Percentiles rank a stretch among this genome's conserved stretches.
Conservation (phyloP, 345 rosid species). For the Rhodamnia rubescens region DNA sequence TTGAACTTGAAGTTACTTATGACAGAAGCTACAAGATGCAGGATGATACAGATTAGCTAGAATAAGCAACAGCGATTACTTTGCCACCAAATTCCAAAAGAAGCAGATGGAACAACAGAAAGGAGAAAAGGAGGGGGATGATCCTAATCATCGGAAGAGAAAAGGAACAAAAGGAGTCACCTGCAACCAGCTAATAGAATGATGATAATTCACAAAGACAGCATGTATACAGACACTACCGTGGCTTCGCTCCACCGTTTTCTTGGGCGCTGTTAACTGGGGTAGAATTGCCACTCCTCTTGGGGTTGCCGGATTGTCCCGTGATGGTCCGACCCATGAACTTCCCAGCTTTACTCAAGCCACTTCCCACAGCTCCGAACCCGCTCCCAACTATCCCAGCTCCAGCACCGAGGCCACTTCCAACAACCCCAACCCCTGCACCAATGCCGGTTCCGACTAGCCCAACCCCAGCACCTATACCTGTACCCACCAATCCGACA, state of each 20-base stretch:
- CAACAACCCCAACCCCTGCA: constrained; percentile 65
- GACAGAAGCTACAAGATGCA: neutral
- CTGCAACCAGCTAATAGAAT: neutral
- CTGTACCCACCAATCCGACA: constrained; percentile 36
- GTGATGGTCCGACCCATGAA: constrained; percentile 81
- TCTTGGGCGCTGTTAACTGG: constrained; percentile 59
- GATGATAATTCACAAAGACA: neutral
- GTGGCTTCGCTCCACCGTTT: constrained; percentile 49
- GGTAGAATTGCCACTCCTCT: constrained; percentile 64
- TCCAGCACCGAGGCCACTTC: constrained; percentile 27
- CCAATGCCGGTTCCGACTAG: constrained; percentile 67
- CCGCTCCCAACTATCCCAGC: constrained; percentile 44
- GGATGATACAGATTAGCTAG: neutral
- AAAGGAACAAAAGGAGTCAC: neutral
- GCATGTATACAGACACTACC: neutral
- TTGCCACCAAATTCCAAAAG: neutral
- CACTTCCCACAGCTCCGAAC: constrained; percentile 67
- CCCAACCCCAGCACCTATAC: constrained; percentile 65
- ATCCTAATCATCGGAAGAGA: neutral
- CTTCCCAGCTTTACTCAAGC: constrained; percentile 77
- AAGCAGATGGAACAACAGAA: neutral
- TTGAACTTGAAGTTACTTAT: neutral
- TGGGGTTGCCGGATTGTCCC: constrained; percentile 48
- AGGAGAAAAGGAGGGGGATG: neutral
- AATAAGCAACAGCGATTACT: neutral